phyloP scores from a whole-genome alignment of 1,284 basidiomycete species.

The Rhodotorula sp. region DNA sequence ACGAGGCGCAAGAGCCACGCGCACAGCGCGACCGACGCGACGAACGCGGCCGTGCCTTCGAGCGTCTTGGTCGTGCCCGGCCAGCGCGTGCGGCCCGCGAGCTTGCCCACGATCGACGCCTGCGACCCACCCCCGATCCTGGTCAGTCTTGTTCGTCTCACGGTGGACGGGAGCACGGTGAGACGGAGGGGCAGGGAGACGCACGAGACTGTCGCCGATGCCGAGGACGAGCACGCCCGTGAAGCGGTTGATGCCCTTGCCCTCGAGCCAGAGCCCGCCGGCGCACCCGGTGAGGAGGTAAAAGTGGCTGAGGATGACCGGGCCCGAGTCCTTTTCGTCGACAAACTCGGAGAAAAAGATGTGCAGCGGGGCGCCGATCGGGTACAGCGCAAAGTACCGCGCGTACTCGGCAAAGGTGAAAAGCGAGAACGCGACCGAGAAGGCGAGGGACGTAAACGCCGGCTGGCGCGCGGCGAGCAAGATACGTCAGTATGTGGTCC shows the following conservation, averaged over 20 bases:
- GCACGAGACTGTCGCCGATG: conserved; percentile 86
- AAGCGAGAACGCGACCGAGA: conserved; percentile 86
- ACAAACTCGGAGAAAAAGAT: conserved; percentile 97
- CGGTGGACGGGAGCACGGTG: too few species aligned
- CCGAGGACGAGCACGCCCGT: conserved; percentile 91
- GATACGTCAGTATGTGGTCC: not conserved
- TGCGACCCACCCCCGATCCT: conserved; percentile 45
- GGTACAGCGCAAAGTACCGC: conserved; percentile 97
- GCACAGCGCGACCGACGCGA: conserved; percentile 66
- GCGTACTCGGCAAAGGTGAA: conserved; percentile 97
- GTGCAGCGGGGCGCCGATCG: conserved; percentile 89
- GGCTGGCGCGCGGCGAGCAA: conserved; percentile 60
- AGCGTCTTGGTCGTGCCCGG: conserved; percentile 84
- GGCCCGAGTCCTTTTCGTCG: conserved; percentile 92
- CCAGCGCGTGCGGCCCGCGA: conserved; percentile 78
- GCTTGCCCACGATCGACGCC: conserved; percentile 89
- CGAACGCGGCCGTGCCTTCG: conserved; percentile 85
- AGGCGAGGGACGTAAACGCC: conserved; percentile 91
- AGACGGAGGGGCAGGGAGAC: conserved; percentile 45
- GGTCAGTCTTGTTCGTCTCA: not conserved
- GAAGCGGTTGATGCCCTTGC: conserved; percentile 74
- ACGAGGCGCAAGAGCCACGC: conserved; percentile 70
- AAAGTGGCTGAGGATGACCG: conserved; percentile 95
- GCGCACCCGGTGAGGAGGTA: conserved; percentile 95
- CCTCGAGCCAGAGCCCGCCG: conserved; percentile 90